Conservation (phyloP, 805 yeast species). For the Hanseniaspora thailandica region DNA sequence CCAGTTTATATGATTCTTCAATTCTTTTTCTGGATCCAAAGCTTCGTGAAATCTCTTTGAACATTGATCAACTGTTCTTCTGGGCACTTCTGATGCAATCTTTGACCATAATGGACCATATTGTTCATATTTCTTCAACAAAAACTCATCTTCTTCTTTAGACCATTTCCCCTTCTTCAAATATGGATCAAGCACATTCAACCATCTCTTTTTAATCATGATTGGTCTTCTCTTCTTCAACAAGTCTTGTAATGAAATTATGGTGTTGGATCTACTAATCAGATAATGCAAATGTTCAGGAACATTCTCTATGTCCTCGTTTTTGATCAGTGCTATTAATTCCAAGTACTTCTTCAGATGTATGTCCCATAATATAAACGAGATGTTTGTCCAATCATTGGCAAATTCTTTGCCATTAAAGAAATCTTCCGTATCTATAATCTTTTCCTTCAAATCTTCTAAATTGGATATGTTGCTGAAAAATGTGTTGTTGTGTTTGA, state of each 20-base stretch:
- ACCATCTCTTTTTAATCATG: slow-evolving; percentile 83
- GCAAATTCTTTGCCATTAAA: slow-evolving; percentile 5
- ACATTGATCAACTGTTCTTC: slow-evolving; percentile 91
- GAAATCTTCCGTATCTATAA: slow-evolving; percentile 1
- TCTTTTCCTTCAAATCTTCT: background rate
- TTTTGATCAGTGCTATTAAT: background rate
- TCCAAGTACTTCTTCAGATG: background rate
- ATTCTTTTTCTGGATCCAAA: slow-evolving; percentile 58
- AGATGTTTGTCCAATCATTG: slow-evolving; percentile 4
- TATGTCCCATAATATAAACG: slow-evolving; percentile 1
- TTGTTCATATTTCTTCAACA: slow-evolving; percentile 50
- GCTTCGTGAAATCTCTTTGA: slow-evolving; percentile 84
- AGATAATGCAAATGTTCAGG: slow-evolving; percentile 5
- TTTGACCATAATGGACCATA: slow-evolving; percentile 81
- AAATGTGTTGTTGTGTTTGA: background rate
- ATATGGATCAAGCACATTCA: slow-evolving; percentile 70
- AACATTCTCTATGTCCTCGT: background rate
- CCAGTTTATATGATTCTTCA: slow-evolving; percentile 74
- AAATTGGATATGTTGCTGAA: background rate
- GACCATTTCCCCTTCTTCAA: slow-evolving; percentile 83
- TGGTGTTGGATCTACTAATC: background rate
- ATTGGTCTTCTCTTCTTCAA: slow-evolving; percentile 51
- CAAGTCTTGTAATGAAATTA: background rate
- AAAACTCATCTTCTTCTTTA: slow-evolving; percentile 55
- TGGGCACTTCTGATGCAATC: slow-evolving; percentile 61